Evolutionary conservation across 192 early-diverging fungal species (phyloP), one percentile per base, ranked within the genome.

Genomic region (Coemansia sp.): DNA sequence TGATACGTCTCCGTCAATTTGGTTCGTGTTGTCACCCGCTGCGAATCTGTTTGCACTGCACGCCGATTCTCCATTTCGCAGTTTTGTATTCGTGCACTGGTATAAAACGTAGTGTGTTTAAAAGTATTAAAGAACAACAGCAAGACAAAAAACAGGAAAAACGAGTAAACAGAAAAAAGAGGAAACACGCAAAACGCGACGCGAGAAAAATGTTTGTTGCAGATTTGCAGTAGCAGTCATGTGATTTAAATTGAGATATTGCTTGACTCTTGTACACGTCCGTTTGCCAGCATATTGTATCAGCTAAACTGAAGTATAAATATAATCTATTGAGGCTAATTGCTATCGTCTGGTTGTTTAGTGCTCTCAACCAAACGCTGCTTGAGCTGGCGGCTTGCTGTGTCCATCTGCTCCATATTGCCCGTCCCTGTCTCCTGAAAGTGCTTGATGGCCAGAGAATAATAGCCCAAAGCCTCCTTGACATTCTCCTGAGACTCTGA

Each of bases 31-130:
- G 47, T 54, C 53, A 12, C 16, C 21, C 64, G 60, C 21, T 54
- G 51, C 37, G 61, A 37, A n/a, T 73, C 71, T 25, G 76, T 19
- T 19, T 66, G 66, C 39, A 53, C 3, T 8, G 48, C 17, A n/a
- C 48, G 70, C 50, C 72, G 72, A 23, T 79, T 71, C 38, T 59
- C 65, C 76, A 79, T 79, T 60, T 54, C 19, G 17, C 16, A 45
- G 41, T n/a, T 45, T 9, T 12, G 41, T 45, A n/a, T 45, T n/a
- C 4, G 41, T 45, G 41, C 41, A 45, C 41, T 16, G 41, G 4
- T n/a, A 35, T 45, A 45, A 16, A 45, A 45, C 14, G 41, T 35
- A 35, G 31, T 35, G 31, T 35, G 41, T 45, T 45, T 45, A 45
- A n/a, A 45, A 45, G 31, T 35, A 35, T 35, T 45, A 45, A 45